Conservation (phyloP, 306 rosid genomes). For the Glycine latifolia region DNA sequence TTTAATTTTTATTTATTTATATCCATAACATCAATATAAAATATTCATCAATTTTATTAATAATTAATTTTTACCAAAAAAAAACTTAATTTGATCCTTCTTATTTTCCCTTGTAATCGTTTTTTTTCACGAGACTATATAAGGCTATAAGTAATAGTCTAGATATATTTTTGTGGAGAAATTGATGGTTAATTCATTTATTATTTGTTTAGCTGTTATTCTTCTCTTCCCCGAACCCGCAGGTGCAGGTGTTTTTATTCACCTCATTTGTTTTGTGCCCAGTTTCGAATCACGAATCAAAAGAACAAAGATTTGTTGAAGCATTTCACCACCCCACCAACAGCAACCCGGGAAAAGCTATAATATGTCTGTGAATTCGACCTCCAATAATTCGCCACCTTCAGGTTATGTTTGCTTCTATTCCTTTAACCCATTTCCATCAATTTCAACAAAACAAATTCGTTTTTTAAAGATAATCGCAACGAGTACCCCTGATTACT, state of each 20-base stretch:
- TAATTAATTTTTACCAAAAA: too few relatives aligned
- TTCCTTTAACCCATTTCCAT: slow-evolving; percentile 24
- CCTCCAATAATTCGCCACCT: slow-evolving; percentile 46
- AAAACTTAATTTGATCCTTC: too few relatives aligned
- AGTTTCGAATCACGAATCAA: slow-evolving; percentile 14
- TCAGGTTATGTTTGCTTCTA: slow-evolving; percentile 52
- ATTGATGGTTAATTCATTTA: neutral
- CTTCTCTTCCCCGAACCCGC: neutral
- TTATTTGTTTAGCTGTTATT: neutral
- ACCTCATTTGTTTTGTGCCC: neutral
- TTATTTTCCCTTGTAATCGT: too few relatives aligned
- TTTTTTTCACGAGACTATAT: too few relatives aligned
- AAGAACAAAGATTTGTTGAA: slow-evolving; percentile 22
- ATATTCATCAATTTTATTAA: too few relatives aligned
- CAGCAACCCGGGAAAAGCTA: neutral
- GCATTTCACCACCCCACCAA: neutral
- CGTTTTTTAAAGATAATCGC: neutral
- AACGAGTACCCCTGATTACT: neutral
- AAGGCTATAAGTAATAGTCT: neutral
- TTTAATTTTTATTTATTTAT: too few relatives aligned
- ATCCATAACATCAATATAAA: too few relatives aligned
- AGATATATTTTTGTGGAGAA: neutral
- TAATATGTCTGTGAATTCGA: slow-evolving; percentile 55
- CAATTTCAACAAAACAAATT: neutral
- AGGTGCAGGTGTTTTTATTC: slow-evolving; percentile 13